A percentile compares a stretch with the other conserved stretches of the same genome.
phyloP scores from a whole-genome alignment of 139 green algal genomes.

The Haematococcus sp. region DNA sequence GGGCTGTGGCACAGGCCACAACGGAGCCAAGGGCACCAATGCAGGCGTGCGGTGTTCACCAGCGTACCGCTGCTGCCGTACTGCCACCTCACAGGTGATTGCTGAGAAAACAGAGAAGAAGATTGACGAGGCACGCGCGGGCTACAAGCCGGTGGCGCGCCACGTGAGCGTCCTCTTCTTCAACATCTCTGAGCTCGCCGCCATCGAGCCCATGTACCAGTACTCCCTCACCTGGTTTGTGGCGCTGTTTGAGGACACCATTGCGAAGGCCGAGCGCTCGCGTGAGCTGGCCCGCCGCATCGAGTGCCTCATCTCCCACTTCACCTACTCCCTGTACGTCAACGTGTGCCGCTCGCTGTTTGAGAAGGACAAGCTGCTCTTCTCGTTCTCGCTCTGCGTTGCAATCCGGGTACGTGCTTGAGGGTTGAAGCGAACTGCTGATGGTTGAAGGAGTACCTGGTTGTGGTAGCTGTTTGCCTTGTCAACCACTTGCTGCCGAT shows the following conservation, averaged over 20 bases:
- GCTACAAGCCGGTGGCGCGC: slow-evolving; percentile 55
- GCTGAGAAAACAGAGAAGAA: slow-evolving; percentile 70
- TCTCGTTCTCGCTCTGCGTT: slow-evolving; percentile 60
- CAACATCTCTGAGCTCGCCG: slow-evolving; percentile 58
- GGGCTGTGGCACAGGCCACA: too few species aligned
- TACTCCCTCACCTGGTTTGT: slow-evolving; percentile 63
- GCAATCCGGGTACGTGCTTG: not conserved
- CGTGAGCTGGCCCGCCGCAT: slow-evolving; percentile 47
- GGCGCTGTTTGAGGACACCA: slow-evolving; percentile 45
- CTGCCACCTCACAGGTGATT: slow-evolving; percentile 16
- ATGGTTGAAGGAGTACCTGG: too few species aligned
- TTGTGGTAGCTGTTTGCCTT: too few species aligned
- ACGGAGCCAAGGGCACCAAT: too few species aligned
- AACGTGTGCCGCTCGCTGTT: slow-evolving; percentile 75
- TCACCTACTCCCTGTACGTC: slow-evolving; percentile 64
- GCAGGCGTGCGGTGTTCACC: too few species aligned
- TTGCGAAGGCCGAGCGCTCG: slow-evolving; percentile 34
- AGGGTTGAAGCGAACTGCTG: too few species aligned
- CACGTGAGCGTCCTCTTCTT: slow-evolving; percentile 64
- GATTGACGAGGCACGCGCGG: slow-evolving; percentile 62
- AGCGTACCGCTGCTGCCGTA: too few species aligned
- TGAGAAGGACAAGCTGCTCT: slow-evolving; percentile 86
- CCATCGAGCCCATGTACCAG: slow-evolving; percentile 75
- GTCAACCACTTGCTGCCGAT: too few species aligned
- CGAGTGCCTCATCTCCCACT: slow-evolving; percentile 45